Evolutionary conservation across 2,329 filamentous ascomycete species (phyloP).

Genomic region (Ascochyta viciae-villosae): DNA sequence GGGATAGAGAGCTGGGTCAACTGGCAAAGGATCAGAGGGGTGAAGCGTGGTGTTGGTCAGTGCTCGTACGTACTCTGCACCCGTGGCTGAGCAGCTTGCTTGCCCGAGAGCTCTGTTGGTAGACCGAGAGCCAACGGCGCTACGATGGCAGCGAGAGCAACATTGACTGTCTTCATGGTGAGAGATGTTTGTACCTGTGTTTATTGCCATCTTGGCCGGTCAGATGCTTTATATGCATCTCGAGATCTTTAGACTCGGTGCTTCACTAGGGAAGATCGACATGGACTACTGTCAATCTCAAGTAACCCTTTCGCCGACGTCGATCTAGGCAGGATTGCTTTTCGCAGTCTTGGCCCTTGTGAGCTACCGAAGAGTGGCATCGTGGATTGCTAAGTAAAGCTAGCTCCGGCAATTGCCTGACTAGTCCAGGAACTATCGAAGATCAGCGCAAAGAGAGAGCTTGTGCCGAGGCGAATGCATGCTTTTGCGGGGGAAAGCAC

Average conservation of each 20-base stretch:
- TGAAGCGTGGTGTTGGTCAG: background rate
- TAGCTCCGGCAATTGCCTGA: slow-evolving; percentile 1
- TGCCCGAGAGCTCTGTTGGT: slow-evolving; percentile 6
- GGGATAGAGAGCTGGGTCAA: slow-evolving; percentile 16
- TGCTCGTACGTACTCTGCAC: slow-evolving; percentile 1
- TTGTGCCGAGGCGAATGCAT: background rate
- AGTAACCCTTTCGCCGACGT: background rate
- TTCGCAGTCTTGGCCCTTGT: background rate
- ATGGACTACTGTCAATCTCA: background rate
- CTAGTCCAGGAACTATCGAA: slow-evolving; percentile 4
- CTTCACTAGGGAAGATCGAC: background rate
- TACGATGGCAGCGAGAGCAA: slow-evolving; percentile 17
- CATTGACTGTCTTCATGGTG: slow-evolving; percentile 18
- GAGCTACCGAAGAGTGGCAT: background rate
- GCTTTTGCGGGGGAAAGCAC: background rate
- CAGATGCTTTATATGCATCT: background rate
- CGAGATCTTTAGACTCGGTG: background rate
- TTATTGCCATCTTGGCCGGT: background rate
- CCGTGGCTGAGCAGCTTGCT: slow-evolving; percentile 9
- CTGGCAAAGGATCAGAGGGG: slow-evolving; percentile 4
- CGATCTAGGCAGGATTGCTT: background rate
- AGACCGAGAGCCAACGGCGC: slow-evolving; percentile 12
- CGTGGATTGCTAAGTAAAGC: background rate
- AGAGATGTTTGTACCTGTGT: background rate
- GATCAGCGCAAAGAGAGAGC: background rate